Evolutionary conservation across 208 protist species (phyloP), one percentile per base, ranked within the genome.

Genomic region (Phytomonas sp.): DNA sequence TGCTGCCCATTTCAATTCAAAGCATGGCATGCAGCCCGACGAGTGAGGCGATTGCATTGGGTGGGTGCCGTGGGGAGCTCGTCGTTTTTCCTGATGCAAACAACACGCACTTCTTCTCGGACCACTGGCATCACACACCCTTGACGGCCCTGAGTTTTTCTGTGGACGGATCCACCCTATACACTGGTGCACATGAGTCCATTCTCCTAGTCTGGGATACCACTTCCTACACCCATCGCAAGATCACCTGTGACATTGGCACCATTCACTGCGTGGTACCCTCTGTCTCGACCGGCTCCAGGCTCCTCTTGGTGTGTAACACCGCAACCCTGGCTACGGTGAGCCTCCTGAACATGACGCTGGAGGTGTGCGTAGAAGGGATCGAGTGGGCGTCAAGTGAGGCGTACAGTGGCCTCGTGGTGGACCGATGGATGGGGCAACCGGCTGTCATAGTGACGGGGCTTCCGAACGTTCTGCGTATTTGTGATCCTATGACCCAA

Each of bases 71-170:
- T 2, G 89, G 89, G 29, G 89, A 95, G 79, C 69, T 95, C 46
- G 56, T 88, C 29, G 72, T 92, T 51, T 93, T 82, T 68, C 82
- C 82, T 53, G 77, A 82, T 32, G 70, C 89, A 13, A 72, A 70
- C 23, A 77, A 81, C 53, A 17, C 74, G 9, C 85, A 95, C 74
- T 83, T 78, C 74, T 95, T 95, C 74, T 76, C 89, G 6, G 89
- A 95, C 67, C 89, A 95, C 74, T 95, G 89, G 89, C 89, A 95
- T 75, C 89, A 95, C 80, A 95, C 89, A 15, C 81, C 89, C 29
- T 76, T 95, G 36, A 80, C 77, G 5, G 89, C 83, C 32, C 69
- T 95, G 11, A 59, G 71, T 62, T 95, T 95, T 51, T 83, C 87
- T 3, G 71, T 86, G 34, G 89, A 95, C 64, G 87, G 89, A 61